Evolutionary conservation across 2,329 filamentous ascomycete species (phyloP), one percentile per base, ranked within the genome.

Genomic region (Amauroascus verrucosus): DNA sequence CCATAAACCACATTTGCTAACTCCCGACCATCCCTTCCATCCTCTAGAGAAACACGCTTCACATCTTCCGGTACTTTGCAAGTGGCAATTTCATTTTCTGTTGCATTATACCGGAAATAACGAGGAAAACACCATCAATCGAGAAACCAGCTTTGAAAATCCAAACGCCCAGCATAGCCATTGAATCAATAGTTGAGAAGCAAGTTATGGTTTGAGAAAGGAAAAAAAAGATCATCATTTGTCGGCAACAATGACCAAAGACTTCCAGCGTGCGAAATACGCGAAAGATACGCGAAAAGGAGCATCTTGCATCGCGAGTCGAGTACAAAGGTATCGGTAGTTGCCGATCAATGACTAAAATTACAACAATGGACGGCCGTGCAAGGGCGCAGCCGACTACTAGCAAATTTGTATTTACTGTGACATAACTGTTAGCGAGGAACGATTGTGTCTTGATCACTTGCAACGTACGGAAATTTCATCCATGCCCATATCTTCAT

Each of bases 401-500:
- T 28, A 48, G 32, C 24, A 1, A 13, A 20, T 11, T n/a, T 7
- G 13, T 7, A 43, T 54, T 54, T 43, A 54, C 51, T 54, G 33
- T 33, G 32, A 13, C 14, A 41, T 6, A 6, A 11, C 14, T 14
- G 43, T 55, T 33, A 55, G 53, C 18, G 8, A 51, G 6, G 18
- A 44, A 2, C 13, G 26, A 45, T 2, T 40, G 18, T 32, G 57
- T 48, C 59, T 44, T 41, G 53, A 55, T 43, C 5, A 57, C 33
- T 30, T 13, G 47, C 13, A 40, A 62, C 70, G 68, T 68, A 75
- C 75, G 64, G 75, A 73, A 59, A 79, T 78, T 65, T 79, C 77
- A 59, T 78, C 78, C 76, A 79, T 79, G 57, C 71, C 75, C 56
- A 74, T 70, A 59, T 77, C 78, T 57, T 73, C 72, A 20, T 70